Evolutionary conservation across 768 basidiomycete species (phyloP).

Genomic region (Kwoniella dejecticola): DNA sequence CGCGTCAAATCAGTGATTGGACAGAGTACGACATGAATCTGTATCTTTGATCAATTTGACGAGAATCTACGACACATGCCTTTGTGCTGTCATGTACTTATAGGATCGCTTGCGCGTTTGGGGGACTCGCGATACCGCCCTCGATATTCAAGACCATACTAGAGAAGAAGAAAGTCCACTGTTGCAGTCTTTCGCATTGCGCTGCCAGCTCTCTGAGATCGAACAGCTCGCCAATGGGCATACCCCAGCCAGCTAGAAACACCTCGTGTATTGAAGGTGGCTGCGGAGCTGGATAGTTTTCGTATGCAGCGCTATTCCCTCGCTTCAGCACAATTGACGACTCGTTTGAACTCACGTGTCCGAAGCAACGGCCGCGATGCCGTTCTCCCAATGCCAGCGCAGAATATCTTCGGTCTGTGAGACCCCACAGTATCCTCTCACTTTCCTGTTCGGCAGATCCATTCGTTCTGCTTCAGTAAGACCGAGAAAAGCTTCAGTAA

Average conservation of each 20-base stretch:
- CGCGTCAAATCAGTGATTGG: neutral
- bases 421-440: constrained; percentile 17
- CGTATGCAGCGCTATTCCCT: constrained; percentile 35
- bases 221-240: constrained; percentile 41
- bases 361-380: constrained; percentile 32
- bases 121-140: constrained; percentile 40
- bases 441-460: constrained; percentile 3
- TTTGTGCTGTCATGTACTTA: no score
- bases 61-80: no score
- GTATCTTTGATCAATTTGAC: no score
- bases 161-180: constrained; percentile 39
- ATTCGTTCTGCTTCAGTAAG: constrained; percentile 17
- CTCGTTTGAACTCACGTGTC: constrained; percentile 28
- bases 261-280: constrained; percentile 25
- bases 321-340: no score
- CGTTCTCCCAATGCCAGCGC: constrained; percentile 40
- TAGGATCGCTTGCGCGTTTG: constrained; percentile 38
- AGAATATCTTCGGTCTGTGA: constrained; percentile 20
- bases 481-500: constrained; percentile 22
- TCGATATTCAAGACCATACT: constrained; percentile 34
- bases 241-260: constrained; percentile 36
- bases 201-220: constrained; percentile 27
- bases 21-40: no score
- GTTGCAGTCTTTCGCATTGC: constrained; percentile 21
- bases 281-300: constrained; percentile 22